These are phyloP conservation scores for Volvox carteri DNA, from an alignment of 163 green algal species.

Conservation along the genomic window DNA sequence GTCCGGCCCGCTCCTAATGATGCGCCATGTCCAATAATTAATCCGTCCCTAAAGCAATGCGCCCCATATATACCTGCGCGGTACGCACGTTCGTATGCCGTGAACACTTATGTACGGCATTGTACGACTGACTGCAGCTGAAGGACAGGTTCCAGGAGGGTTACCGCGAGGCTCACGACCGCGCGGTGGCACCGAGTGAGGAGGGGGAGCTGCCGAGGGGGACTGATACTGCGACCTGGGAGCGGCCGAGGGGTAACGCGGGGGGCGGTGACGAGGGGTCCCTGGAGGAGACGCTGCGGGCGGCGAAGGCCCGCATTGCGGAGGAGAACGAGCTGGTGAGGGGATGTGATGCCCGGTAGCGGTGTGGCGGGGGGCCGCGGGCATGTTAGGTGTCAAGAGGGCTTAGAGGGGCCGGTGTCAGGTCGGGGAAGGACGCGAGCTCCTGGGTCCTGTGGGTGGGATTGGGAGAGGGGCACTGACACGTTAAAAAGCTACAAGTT, in stretches of 20 bases:
- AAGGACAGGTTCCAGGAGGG: conserved; percentile 14
- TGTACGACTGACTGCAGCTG: neutral
- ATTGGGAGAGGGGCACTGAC: no score
- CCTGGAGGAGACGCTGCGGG: conserved; percentile 15
- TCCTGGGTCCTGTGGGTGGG: neutral
- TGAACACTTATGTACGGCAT: no score
- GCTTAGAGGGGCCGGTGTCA: neutral
- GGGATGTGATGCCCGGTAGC: no score
- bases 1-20: no score
- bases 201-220: neutral
- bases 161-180: neutral
- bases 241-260: neutral
- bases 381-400: neutral
- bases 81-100: no score
- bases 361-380: no score
- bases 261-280: neutral
- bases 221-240: neutral
- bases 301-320: conserved; percentile 13
- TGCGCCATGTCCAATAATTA: no score
- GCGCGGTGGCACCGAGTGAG: neutral
- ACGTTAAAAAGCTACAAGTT: no score
- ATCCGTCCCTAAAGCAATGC: no score
- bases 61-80: no score
- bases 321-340: conserved; percentile 5
- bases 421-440: neutral